A percentile compares a stretch with the other conserved stretches of the same genome.
These are phyloP conservation scores for Linderniella brevidens DNA, from an alignment of 257 asterid species.

Conservation along the genomic window DNA sequence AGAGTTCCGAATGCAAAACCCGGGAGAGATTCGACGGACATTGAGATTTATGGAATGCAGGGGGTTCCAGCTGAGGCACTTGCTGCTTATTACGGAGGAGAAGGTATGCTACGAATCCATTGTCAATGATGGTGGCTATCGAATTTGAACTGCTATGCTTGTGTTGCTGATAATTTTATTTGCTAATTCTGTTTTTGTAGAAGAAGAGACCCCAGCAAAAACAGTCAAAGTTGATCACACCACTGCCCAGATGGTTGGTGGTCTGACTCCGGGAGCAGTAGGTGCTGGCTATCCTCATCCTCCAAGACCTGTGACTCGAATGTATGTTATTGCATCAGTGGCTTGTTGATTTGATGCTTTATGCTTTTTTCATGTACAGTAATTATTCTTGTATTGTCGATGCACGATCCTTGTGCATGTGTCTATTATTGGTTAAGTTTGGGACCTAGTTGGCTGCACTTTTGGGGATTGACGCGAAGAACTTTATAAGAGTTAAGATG, in stretches of 20 bases:
- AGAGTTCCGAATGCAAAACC: slow-evolving; percentile 95
- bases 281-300: slow-evolving; percentile 36
- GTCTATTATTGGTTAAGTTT: too few relatives aligned
- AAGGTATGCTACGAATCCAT: slow-evolving; percentile 32
- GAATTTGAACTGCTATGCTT: background rate
- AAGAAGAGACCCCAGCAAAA: slow-evolving; percentile 58
- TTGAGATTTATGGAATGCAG: slow-evolving; percentile 95
- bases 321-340: slow-evolving; percentile 23
- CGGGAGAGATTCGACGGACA: slow-evolving; percentile 88
- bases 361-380: background rate
- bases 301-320: slow-evolving; percentile 30
- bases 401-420: too few relatives aligned
- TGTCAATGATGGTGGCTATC: background rate
- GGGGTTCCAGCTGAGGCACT: slow-evolving; percentile 81
- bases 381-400: background rate
- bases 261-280: slow-evolving; percentile 29
- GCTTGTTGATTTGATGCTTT: background rate
- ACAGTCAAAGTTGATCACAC: slow-evolving; percentile 51
- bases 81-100: slow-evolving; percentile 86
- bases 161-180: slow-evolving; percentile 8
- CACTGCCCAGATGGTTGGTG: slow-evolving; percentile 42
- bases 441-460: too few relatives aligned
- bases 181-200: slow-evolving; percentile 18
- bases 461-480: too few relatives aligned
- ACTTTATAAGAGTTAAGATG: too few relatives aligned